phyloP scores from a whole-genome alignment of 2,329 filamentous ascomycete species.

The Scorias spongiosa region DNA sequence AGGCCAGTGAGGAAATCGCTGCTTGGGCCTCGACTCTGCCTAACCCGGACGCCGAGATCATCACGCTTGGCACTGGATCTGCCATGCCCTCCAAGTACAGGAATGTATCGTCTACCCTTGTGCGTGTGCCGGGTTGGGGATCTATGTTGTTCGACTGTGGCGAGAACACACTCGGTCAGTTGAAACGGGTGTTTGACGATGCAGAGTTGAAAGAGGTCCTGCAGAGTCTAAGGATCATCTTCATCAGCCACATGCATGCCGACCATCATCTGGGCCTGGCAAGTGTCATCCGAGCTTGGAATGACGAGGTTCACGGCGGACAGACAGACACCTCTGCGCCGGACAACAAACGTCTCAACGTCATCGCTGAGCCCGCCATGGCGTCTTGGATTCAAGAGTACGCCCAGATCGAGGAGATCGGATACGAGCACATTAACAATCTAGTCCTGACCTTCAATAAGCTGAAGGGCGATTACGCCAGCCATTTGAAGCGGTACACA shows the following conservation, averaged over 20 bases:
- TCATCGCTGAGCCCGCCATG: conserved; percentile 60
- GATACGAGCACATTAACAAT: conserved; percentile 45
- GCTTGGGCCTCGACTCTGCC: conserved; percentile 51
- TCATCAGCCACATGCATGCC: conserved; percentile 91
- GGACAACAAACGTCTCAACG: conserved; percentile 31
- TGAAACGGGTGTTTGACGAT: conserved; percentile 56
- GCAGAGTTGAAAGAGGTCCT: conserved; percentile 55
- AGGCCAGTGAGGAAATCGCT: conserved; percentile 31
- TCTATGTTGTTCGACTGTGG: conserved; percentile 84
- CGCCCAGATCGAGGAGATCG: conserved; percentile 59
- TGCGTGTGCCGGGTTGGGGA: conserved; percentile 73
- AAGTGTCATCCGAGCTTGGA: conserved; percentile 73
- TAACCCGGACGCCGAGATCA: conserved; percentile 62
- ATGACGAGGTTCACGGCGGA: conserved; percentile 37
- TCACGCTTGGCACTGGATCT: conserved; percentile 81
- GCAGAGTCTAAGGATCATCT: conserved; percentile 64
- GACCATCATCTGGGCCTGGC: conserved; percentile 84
- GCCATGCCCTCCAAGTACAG: conserved; percentile 82
- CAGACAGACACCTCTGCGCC: conserved; percentile 5
- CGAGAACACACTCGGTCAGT: conserved; percentile 80
- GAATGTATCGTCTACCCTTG: conserved; percentile 79
- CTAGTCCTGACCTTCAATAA: conserved; percentile 23
- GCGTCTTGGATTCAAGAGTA: conserved; percentile 67
- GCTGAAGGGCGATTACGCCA: conserved; percentile 8
- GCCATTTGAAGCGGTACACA: conserved; percentile 17